Evolutionary conservation across 148 eudicot species (phyloP), one percentile per base, ranked within the genome.

Genomic region (Spergularia marina): DNA sequence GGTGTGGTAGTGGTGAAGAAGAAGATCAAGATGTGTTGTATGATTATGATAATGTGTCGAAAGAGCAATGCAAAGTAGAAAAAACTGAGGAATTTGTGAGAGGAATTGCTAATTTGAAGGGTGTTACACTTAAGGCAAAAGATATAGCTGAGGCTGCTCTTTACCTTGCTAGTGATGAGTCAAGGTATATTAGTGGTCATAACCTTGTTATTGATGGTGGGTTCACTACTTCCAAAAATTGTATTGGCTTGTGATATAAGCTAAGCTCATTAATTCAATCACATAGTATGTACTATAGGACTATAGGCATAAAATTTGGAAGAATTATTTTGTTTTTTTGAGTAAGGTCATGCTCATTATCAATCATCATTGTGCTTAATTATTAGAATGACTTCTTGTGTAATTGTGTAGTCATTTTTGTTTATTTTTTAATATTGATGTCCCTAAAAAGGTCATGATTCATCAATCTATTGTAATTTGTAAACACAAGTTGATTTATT

Each of bases 201-300:
- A 85, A 85, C 52, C 82, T 85, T 59, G 83, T 85, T 7, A 72
- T 85, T 2, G 87, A 85, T 77, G 85, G 87, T 54, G 87, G 85
- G 1, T 82, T 82, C 76, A 79, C 85, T 25, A 74, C 75, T 20
- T 69, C 85, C 0, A 78, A 53, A 54, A 82, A 84, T 82, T 79
- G 82, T 52, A 51, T 82, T 61, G 83, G 77, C 11, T 84, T 84
- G 62, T 84, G 41, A 70, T 68, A 66, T 39, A 23, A 5, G 9
- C 6, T 44, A 44, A 44, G 49, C 8, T 6, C 7, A 44, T 9
- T 7, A 16, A 56, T 18, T 14, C 20, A 56, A 14, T 14, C 8
- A 56, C 36, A 30, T 30, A 30, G 36, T 30, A 30, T 30, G 2
- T n/a, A 23, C 3, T 30, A 30, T 30, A 30, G 36, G 36, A 30